Base-by-base conservation (phyloP, 805 yeast species). In the Lipomyces mesembrius region DNA sequence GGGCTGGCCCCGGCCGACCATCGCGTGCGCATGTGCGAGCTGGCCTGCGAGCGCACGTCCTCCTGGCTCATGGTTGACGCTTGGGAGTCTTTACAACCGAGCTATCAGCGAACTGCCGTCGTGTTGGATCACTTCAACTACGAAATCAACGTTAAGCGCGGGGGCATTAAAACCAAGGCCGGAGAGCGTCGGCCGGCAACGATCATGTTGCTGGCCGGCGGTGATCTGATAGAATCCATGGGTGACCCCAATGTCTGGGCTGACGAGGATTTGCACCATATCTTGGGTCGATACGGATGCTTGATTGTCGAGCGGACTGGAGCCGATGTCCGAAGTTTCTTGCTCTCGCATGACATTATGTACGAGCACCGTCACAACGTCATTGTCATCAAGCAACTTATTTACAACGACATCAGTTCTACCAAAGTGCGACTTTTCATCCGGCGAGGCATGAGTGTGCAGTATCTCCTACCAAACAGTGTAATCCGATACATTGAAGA, bases 241-340 rank as follows among this genome's bases (percentile, higher is more conserved):
- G 99, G 99, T n/a, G 99, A 95, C 79, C 98, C 99, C 27, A 95
- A 94, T 74, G 99, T 95, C 51, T 95, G 99, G 99, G 97, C 97
- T 0, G 98, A 94, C 77, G 89, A 85, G 65, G 99, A 95, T 78
- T 82, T 95, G 74, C 96, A 92, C 74, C 99, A 95, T 77, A 95
- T 95, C 58, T 83, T 95, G 72, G 99, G 99, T 34, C 88, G 90
- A 69, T 95, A 95, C 78, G 99, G 99, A 2, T 95, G 99, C 80
- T 81, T 95, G 69, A 95, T 95, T 60, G 97, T 95, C 27, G 99
- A 95, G 81, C 84, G 99, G 73, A 94, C 99, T 0, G 99, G 99
- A 5, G 84, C 95, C 9, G 99, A 95, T 79, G 99, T 95, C 61
- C 85, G 99, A 74, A 87, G 92, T 51, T 95, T 95, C 83, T 80